Evolutionary conservation across 108 stramenopile species (phyloP), one percentile per base, ranked within the genome.

Genomic region (Cyclotella distinguenda): DNA sequence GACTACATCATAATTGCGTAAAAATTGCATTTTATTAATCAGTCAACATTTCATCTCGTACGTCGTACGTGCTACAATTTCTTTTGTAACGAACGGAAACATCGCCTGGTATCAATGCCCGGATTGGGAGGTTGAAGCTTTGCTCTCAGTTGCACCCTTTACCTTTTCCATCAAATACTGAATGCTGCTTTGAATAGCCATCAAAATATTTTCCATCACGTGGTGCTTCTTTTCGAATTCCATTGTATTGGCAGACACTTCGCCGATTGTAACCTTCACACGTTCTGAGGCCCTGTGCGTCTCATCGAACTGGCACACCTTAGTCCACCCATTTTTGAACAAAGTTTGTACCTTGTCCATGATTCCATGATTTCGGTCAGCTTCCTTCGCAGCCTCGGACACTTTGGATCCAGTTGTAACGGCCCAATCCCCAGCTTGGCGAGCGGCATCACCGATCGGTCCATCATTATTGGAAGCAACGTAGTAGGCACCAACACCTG

Each of bases 211-310:
- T 38, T 74, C 64, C 35, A 66, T 21, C 5, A 74, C 18, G 38
- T 74, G 73, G 45, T 74, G 73, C 16, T 74, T 44, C 42, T 40
- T 43, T 38, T 74, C 73, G 54, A 74, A 74, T 36, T 53, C 73
- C 18, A 61, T 56, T 15, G 65, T 60, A 21, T 66, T 66, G 31
- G 50, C 31, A 2, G 34, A 49, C 21, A 61, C 65, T 21, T 61
- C 65, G 27, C 65, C 61, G 32, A 74, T 38, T 6, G 73, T 66
- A 22, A 66, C 73, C 55, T 66, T 74, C 38, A 52, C 46, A 21
- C 48, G 35, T 43, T 73, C 72, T 3, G 58, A 40, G 28, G 59
- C 47, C 26, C 34, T 60, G 45, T 74, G 73, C 33, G 66, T 60
- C 27, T 74, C 59, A 15, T 74, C 65, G 25, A 74, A 74, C 50